phyloP scores from a whole-genome alignment of 257 asterid species.

The Craterostigma plantagineum region DNA sequence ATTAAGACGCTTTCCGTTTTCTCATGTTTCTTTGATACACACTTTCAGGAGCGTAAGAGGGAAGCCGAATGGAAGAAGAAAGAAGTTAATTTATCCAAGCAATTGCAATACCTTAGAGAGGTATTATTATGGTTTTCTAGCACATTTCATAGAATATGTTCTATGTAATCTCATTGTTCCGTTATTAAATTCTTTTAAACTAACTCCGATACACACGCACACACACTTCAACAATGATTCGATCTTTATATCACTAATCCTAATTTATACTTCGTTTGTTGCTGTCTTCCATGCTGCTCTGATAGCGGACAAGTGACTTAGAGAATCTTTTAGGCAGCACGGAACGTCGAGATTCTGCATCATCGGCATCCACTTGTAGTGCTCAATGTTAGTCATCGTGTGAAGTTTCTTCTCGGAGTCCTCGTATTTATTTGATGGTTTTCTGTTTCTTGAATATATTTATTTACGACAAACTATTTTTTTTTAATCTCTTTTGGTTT shows the following conservation, averaged over 20 bases:
- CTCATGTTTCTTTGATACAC: too few species aligned
- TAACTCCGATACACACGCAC: not conserved
- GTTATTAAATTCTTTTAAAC: not conserved
- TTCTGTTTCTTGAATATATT: not conserved
- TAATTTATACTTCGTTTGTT: too few species aligned
- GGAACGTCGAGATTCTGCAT: conserved; percentile 24
- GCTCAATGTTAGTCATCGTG: conserved; percentile 10
- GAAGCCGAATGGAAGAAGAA: conserved; percentile 53
- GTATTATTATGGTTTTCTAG: conserved; percentile 17
- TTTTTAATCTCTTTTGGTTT: conserved; percentile 7
- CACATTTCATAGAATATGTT: too few species aligned
- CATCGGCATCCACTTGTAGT: conserved; percentile 13
- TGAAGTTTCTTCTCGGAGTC: conserved; percentile 15
- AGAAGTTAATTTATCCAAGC: conserved; percentile 36
- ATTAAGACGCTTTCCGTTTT: too few species aligned
- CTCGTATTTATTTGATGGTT: too few species aligned
- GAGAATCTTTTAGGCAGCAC: conserved; percentile 24
- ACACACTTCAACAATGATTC: too few species aligned
- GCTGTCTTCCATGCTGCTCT: too few species aligned
- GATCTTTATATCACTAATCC: too few species aligned
- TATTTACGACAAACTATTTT: conserved; percentile 2
- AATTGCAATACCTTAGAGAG: conserved; percentile 36
- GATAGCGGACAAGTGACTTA: conserved; percentile 35
- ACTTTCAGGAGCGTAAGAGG: conserved; percentile 12
- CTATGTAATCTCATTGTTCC: not conserved